Conservation (phyloP, 306 rosid genomes). For the Carpinus fangiana region DNA sequence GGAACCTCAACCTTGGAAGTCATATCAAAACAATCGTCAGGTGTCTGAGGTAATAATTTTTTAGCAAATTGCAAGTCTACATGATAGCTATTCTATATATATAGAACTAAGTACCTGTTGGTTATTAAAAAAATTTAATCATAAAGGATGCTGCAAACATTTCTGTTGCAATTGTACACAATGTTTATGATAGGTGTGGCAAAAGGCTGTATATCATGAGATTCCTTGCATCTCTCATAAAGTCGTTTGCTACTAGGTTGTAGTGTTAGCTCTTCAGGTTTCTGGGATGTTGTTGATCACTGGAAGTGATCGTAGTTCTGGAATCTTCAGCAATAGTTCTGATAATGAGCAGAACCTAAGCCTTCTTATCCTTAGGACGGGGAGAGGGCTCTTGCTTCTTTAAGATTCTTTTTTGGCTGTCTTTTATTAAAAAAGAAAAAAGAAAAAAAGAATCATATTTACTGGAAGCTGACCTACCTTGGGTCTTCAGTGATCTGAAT, state of each 20-base stretch:
- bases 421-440: background rate
- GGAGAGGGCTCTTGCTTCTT: background rate
- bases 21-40: conserved; percentile 48
- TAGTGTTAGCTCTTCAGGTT: background rate
- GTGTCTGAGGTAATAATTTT: conserved; percentile 50
- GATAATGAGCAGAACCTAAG: conserved; percentile 6
- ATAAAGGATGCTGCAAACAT: background rate
- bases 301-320: background rate
- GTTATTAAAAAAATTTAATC: background rate
- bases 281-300: background rate
- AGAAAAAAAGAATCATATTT: too few relatives aligned
- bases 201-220: background rate
- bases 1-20: conserved; percentile 99
- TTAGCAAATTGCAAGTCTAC: background rate
- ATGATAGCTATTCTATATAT: background rate
- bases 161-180: background rate
- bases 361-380: background rate
- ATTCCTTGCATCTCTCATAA: background rate
- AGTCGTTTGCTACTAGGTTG: background rate
- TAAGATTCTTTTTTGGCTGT: background rate
- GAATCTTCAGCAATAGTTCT: conserved; percentile 11
- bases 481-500: background rate
- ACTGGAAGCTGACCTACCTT: background rate
- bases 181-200: background rate
- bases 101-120: background rate